Evolutionary conservation across 2,329 filamentous ascomycete genomes (phyloP).

Genomic region (Cryoendolithus antarcticus): DNA sequence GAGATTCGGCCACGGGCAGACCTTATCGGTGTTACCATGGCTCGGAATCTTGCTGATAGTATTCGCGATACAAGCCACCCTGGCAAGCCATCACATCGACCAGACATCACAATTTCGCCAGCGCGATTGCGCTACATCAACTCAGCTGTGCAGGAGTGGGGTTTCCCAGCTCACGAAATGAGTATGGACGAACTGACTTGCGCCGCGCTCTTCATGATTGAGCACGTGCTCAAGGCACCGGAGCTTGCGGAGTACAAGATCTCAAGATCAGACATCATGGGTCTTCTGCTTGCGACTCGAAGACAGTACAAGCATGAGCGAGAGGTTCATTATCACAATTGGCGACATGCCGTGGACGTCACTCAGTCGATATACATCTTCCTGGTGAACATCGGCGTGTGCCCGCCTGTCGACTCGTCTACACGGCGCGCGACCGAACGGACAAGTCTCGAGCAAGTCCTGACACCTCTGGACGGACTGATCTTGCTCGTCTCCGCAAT

Average conservation of each 20-base stretch:
- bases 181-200: slow-evolving; percentile 82
- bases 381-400: slow-evolving; percentile 49
- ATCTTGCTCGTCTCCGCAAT: slow-evolving; percentile 91
- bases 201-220: slow-evolving; percentile 75
- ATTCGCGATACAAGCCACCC: slow-evolving; percentile 12
- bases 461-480: slow-evolving; percentile 79
- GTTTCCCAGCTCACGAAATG: slow-evolving; percentile 81
- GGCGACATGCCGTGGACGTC: slow-evolving; percentile 92
- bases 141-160: slow-evolving; percentile 62
- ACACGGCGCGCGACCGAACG: slow-evolving; percentile 15
- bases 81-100: slow-evolving; percentile 19
- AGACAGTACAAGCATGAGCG: slow-evolving; percentile 71
- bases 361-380: slow-evolving; percentile 89
- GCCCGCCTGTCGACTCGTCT: slow-evolving; percentile 49
- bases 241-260: slow-evolving; percentile 55
- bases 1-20: slow-evolving; percentile 14
- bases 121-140: slow-evolving; percentile 50
- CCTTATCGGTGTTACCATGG: slow-evolving; percentile 19
- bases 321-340: slow-evolving; percentile 68
- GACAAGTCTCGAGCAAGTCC: slow-evolving; percentile 57
- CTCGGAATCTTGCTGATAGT: slow-evolving; percentile 18
- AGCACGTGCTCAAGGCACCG: slow-evolving; percentile 72
- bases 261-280: slow-evolving; percentile 50
- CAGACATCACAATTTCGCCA: slow-evolving; percentile 54
- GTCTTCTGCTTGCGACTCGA: slow-evolving; percentile 77